Conservation (phyloP, 169 alveolate genomes). For the Ichthyophthirius multifiliis region DNA sequence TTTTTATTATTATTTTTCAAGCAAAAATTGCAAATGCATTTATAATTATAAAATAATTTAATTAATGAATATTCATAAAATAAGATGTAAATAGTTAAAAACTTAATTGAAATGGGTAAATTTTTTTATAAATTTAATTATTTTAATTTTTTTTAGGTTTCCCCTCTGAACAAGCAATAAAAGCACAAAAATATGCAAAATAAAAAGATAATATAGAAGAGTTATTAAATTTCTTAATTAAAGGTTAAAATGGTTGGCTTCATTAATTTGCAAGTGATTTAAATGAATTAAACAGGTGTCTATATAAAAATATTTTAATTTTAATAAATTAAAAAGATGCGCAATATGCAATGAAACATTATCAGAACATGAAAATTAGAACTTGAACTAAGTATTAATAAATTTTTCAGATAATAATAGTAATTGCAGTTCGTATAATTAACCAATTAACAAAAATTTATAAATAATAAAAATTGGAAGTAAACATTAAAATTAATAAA, state of each 20-base stretch:
- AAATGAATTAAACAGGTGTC: not conserved
- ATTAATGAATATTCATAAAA: too few species aligned
- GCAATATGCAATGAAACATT: not conserved
- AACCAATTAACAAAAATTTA: too few species aligned
- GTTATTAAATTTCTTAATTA: not conserved
- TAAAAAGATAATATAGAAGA: constrained; percentile 2
- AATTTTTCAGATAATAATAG: not conserved
- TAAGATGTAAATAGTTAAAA: too few species aligned
- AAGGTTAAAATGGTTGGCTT: constrained; percentile 5
- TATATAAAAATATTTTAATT: not conserved
- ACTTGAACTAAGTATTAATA: not conserved
- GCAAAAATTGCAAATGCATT: too few species aligned
- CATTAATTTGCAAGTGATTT: not conserved
- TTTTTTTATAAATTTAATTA: too few species aligned
- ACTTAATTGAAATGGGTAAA: too few species aligned
- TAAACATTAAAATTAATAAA: not conserved
- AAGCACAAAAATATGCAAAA: not conserved
- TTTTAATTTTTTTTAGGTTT: not conserved
- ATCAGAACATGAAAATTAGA: not conserved
- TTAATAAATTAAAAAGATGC: not conserved
- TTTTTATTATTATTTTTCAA: too few species aligned
- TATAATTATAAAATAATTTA: too few species aligned
- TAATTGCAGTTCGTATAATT: not conserved
- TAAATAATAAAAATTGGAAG: too few species aligned
- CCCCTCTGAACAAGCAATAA: not conserved